phyloP scores from a whole-genome alignment of 768 basidiomycete species.

The Cyclocybe cylindracea region DNA sequence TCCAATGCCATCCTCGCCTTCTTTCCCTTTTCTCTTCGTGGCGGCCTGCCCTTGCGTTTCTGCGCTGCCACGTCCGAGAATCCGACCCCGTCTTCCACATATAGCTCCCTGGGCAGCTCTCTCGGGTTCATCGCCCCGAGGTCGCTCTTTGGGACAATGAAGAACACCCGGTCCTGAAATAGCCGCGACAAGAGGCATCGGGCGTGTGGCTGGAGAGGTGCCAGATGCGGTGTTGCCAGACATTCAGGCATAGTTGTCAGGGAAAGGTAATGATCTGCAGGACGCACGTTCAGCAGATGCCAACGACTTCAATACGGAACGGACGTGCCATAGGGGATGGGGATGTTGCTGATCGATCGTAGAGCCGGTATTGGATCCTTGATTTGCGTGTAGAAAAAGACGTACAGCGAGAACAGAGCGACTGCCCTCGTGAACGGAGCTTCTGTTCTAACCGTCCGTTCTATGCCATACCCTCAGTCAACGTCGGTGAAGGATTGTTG shows the following conservation, averaged over 20 bases:
- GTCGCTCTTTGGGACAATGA: slow-evolving; percentile 57
- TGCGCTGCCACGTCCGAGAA: slow-evolving; percentile 24
- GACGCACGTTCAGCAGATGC: slow-evolving; percentile 2
- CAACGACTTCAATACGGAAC: neutral
- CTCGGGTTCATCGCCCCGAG: slow-evolving; percentile 58
- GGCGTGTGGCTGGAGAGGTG: slow-evolving; percentile 50
- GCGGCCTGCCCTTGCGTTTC: slow-evolving; percentile 65
- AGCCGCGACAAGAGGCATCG: slow-evolving; percentile 52
- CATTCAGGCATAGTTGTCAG: slow-evolving; percentile 49
- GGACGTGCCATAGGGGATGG: slow-evolving; percentile 58
- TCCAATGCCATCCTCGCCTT: slow-evolving; percentile 52
- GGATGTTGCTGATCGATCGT: slow-evolving; percentile 51
- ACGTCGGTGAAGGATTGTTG: neutral
- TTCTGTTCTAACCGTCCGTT: slow-evolving; percentile 51
- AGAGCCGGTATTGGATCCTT: slow-evolving; percentile 51
- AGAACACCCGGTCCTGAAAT: slow-evolving; percentile 50
- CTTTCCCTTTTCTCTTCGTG: slow-evolving; percentile 58
- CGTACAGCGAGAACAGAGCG: slow-evolving; percentile 71
- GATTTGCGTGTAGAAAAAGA: slow-evolving; percentile 71
- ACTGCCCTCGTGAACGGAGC: slow-evolving; percentile 55
- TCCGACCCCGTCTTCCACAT: slow-evolving; percentile 39
- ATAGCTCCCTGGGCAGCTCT: slow-evolving; percentile 70
- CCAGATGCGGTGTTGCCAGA: slow-evolving; percentile 40
- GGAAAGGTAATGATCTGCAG: slow-evolving; percentile 55
- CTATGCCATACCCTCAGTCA: slow-evolving; percentile 31